A percentile compares a stretch with the other conserved stretches of the same genome.
Conservation (phyloP, 768 basidiomycete genomes). For the Candolleomyces aberdarensis region DNA sequence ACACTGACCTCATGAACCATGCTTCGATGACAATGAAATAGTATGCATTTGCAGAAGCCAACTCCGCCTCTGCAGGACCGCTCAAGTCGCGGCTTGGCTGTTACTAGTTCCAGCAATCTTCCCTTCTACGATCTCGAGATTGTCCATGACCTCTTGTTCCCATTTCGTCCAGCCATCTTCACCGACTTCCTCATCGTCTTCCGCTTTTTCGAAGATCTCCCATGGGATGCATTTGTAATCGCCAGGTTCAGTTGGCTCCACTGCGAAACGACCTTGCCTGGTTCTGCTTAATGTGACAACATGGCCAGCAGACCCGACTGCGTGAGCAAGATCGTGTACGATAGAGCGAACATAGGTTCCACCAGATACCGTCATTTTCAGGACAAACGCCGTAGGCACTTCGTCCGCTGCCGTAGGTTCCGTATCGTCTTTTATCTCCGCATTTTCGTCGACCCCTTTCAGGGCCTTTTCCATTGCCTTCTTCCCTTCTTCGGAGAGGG, state of each 20-base stretch:
- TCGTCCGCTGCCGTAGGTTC: constrained; percentile 28
- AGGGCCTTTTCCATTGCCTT: constrained; percentile 66
- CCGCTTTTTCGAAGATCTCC: constrained; percentile 66
- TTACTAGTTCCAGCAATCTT: neutral
- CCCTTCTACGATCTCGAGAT: constrained; percentile 54
- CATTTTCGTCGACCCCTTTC: constrained; percentile 40
- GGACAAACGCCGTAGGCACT: constrained; percentile 73
- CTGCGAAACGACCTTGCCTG: constrained; percentile 80
- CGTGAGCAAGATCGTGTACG: constrained; percentile 87
- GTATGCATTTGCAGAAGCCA: too few relatives aligned
- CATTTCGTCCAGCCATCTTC: constrained; percentile 72
- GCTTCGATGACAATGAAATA: too few relatives aligned
- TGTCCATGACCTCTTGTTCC: constrained; percentile 78
- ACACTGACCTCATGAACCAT: too few relatives aligned
- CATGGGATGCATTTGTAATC: constrained; percentile 69
- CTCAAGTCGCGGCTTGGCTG: neutral
- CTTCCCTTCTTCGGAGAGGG: constrained; percentile 66
- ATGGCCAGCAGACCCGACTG: constrained; percentile 85
- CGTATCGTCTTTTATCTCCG: constrained; percentile 37
- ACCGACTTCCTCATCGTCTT: constrained; percentile 52
- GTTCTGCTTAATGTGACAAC: constrained; percentile 88
- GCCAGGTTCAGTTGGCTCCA: constrained; percentile 41
- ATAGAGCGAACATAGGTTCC: constrained; percentile 97
- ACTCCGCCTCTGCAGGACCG: neutral
- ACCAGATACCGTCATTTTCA: constrained; percentile 91